Conservation (phyloP, 768 basidiomycete species). For the Hysterangium stoloniferum region DNA sequence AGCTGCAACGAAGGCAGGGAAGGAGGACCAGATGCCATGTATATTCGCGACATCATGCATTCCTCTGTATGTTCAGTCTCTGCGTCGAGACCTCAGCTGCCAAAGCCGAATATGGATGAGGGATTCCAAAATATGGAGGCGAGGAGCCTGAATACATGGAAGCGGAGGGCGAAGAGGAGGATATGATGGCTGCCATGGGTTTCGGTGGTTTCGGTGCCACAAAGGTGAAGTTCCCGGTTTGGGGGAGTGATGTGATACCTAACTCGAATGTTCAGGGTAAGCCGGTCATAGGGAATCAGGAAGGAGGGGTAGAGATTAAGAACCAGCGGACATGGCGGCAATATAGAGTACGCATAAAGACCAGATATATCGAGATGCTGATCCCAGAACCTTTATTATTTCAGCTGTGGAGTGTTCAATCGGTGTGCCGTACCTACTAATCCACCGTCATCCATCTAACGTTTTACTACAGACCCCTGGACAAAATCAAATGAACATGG, state of each 20-base stretch:
- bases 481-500: slow-evolving; percentile 89
- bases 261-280: slow-evolving; percentile 47
- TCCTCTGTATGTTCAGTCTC: no score
- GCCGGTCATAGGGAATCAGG: slow-evolving; percentile 76
- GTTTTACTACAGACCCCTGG: slow-evolving; percentile 61
- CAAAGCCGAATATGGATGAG: slow-evolving; percentile 25
- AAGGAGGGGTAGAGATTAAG: slow-evolving; percentile 58
- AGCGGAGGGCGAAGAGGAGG: slow-evolving; percentile 55
- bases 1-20: background rate
- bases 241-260: background rate
- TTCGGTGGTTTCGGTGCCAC: slow-evolving; percentile 81
- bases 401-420: slow-evolving; percentile 79
- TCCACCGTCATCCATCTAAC: slow-evolving; percentile 14
- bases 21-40: no score
- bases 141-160: slow-evolving; percentile 35
- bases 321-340: slow-evolving; percentile 91
- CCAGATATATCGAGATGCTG: no score
- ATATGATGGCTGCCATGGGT: slow-evolving; percentile 90
- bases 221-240: slow-evolving; percentile 46
- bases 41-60: background rate
- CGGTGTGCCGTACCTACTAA: slow-evolving; percentile 34
- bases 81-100: slow-evolving; percentile 16
- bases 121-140: slow-evolving; percentile 43
- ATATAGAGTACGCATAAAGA: slow-evolving; percentile 64
- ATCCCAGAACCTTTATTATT: slow-evolving; percentile 13